These are phyloP conservation scores for Trichoderma erinaceum DNA, from an alignment of 495 filamentous ascomycete genomes.

Conservation along the genomic window DNA sequence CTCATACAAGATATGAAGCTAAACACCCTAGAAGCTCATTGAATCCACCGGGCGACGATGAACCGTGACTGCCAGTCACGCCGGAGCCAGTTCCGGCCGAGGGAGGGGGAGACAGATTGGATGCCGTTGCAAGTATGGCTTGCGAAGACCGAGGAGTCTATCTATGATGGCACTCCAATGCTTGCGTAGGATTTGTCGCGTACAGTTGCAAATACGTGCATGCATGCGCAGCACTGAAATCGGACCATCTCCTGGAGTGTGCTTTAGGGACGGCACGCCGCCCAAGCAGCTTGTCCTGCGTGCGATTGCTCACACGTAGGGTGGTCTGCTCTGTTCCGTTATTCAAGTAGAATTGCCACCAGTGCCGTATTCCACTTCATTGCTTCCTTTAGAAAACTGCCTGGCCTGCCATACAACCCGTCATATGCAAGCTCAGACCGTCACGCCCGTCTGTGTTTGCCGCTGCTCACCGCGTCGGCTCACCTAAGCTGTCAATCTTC, in stretches of 20 bases:
- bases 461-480: not conserved
- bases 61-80: too few relatives aligned
- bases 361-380: not conserved
- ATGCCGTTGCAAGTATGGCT: not conserved
- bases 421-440: not conserved
- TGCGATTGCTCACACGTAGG: not conserved
- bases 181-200: not conserved
- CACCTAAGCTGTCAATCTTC: not conserved
- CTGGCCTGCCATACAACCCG: not conserved
- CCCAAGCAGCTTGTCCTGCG: not conserved
- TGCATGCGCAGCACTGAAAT: not conserved
- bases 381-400: not conserved
- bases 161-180: not conserved
- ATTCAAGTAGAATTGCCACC: not conserved
- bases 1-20: not conserved
- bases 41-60: not conserved
- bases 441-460: not conserved
- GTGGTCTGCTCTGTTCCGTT: not conserved
- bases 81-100: not conserved
- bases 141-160: not conserved
- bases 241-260: slow-evolving; percentile 3
- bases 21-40: not conserved
- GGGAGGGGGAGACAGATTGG: not conserved
- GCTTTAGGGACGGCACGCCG: not conserved
- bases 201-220: slow-evolving; percentile 1